Evolutionary conservation across 768 basidiomycete species (phyloP), one percentile per base, ranked within the genome.

Genomic region (Harrya chromipes): DNA sequence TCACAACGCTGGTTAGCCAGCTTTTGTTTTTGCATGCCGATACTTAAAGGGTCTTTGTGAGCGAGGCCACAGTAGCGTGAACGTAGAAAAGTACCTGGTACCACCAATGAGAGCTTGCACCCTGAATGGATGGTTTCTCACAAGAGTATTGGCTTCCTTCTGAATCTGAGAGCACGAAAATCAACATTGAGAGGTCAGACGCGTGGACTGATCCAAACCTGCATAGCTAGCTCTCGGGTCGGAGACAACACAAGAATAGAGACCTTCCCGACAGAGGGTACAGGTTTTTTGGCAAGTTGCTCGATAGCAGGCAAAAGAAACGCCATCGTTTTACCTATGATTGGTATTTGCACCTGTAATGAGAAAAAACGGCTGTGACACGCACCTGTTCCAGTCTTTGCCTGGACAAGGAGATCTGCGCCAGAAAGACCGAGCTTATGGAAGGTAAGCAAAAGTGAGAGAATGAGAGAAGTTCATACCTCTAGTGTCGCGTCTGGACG

Each of bases 231-330:
- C 61, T 90, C 87, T 50, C 86, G 75, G 1, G 87, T 89, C 0
- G 87, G 87, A 4, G 86, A 84, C 24, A 90, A 56, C 2, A 90
- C 78, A 21, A 84, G 75, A 34, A 83, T 78, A 17, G 81, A 86
- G 26, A 83, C 74, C 0, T 49, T n/a, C 0, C 53, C 61, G 6
- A 0, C 14, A 43, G 44, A 53, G 21, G 39, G 31, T 33, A 54
- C 61, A 46, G 76, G 72, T 56, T 76, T 74, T 50, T 73, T 65
- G 64, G 75, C 77, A 19, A 88, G 70, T 40, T 75, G 79, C 60
- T 90, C 85, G 36, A 90, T 73, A 26, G 87, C 81, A 0, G 87
- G 87, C n/a, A 90, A 68, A 16, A 85, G 79, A 61, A 90, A 90
- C 4, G 84, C 86, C 31, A 84, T 76, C 11, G 86, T 87, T 72